phyloP scores from a whole-genome alignment of 1,284 basidiomycete genomes.

The Ustilago xerochloae region DNA sequence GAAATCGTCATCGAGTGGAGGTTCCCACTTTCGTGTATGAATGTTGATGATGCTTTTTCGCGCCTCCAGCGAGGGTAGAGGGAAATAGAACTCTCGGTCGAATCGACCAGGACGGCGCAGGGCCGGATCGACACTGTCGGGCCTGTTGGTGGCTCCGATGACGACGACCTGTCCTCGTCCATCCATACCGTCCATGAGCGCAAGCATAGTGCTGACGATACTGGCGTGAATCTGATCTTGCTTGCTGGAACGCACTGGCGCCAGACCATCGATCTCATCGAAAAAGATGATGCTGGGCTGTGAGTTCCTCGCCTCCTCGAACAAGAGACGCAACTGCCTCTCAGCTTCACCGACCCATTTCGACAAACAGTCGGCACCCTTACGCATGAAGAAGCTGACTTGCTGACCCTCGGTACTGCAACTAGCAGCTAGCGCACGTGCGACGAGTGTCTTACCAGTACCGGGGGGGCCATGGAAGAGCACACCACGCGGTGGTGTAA shows the following conservation, averaged over 20 bases:
- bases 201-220: slow-evolving; percentile 93
- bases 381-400: slow-evolving; percentile 99
- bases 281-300: slow-evolving; percentile 98
- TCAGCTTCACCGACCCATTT: slow-evolving; percentile 99
- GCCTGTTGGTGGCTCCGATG: slow-evolving; percentile 96
- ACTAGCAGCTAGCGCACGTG: slow-evolving; percentile 92
- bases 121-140: slow-evolving; percentile 96
- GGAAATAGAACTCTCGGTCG: slow-evolving; percentile 98
- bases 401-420: slow-evolving; percentile 88
- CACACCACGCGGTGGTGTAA: slow-evolving; percentile 95
- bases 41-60: slow-evolving; percentile 89
- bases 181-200: slow-evolving; percentile 99
- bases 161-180: slow-evolving; percentile 94
- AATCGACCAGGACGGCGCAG: slow-evolving; percentile 93
- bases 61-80: slow-evolving; percentile 84
- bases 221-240: slow-evolving; percentile 99
- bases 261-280: slow-evolving; percentile 98
- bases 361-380: slow-evolving; percentile 95
- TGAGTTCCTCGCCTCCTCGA: slow-evolving; percentile 91
- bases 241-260: slow-evolving; percentile 95
- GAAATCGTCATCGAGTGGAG: slow-evolving; percentile 78
- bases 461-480: slow-evolving; percentile 77
- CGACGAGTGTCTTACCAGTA: slow-evolving; percentile 70
- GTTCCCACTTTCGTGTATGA: slow-evolving; percentile 90
- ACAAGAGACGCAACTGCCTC: slow-evolving; percentile 90